Percentiles rank a stretch among this genome's conserved stretches.
Conservation (phyloP, 257 asterid species). For the Asclepias syriaca region DNA sequence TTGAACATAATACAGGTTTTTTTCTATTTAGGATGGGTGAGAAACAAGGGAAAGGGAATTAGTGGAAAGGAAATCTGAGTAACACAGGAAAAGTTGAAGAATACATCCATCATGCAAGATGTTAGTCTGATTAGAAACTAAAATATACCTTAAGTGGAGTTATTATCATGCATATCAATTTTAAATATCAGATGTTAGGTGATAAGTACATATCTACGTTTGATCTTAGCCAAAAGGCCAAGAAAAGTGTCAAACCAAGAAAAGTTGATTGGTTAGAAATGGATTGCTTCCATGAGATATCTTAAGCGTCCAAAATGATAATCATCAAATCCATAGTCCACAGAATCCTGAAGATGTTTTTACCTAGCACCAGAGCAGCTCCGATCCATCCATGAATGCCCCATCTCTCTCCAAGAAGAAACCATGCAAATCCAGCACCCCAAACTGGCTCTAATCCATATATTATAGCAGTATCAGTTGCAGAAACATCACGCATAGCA, state of each 20-base stretch:
- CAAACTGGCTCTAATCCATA: constrained; percentile 80
- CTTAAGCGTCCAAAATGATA: neutral
- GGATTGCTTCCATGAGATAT: neutral
- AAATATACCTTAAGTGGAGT: too few relatives aligned
- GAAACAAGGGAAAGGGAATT: neutral
- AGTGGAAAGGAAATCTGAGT: neutral
- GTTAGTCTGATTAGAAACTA: neutral
- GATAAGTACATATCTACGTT: too few relatives aligned
- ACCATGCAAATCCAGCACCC: constrained; percentile 92
- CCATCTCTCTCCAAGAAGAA: constrained; percentile 87
- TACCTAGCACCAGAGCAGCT: constrained; percentile 76
- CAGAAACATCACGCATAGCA: constrained; percentile 72
- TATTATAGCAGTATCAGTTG: constrained; percentile 70
- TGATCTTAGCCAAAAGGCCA: neutral
- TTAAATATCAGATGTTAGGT: too few relatives aligned
- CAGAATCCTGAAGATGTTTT: constrained; percentile 5
- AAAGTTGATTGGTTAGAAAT: constrained; percentile 2
- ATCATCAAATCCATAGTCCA: neutral
- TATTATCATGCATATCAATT: too few relatives aligned
- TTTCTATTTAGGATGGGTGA: neutral
- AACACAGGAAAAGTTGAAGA: neutral
- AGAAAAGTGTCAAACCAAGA: neutral
- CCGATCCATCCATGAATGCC: constrained; percentile 74
- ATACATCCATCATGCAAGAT: neutral
- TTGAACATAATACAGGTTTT: neutral